These are phyloP conservation scores for Chaetoscypha palmicola DNA, from an alignment of 2,329 filamentous ascomycete species.

Conservation along the genomic window DNA sequence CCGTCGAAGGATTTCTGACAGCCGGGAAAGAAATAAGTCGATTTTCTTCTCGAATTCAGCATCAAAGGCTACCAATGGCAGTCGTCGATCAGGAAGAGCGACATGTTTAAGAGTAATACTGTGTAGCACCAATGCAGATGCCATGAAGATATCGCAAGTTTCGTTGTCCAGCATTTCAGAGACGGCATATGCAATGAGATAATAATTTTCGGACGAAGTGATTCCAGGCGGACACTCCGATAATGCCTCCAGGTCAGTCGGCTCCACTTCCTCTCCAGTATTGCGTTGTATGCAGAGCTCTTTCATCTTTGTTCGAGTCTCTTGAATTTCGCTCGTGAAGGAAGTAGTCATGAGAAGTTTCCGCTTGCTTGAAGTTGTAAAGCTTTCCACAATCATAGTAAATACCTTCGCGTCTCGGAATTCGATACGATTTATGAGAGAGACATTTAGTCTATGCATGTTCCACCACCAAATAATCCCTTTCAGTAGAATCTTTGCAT, in stretches of 20 bases:
- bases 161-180: slow-evolving; percentile 31
- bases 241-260: slow-evolving; percentile 11
- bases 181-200: slow-evolving; percentile 23
- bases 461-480: slow-evolving; percentile 50
- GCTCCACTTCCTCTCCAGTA: neutral
- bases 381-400: slow-evolving; percentile 39
- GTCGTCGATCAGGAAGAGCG: slow-evolving; percentile 34
- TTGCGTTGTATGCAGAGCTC: neutral
- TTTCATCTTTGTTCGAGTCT: slow-evolving; percentile 10
- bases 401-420: slow-evolving; percentile 48
- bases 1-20: slow-evolving; percentile 30
- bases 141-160: slow-evolving; percentile 26
- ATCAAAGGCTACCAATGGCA: slow-evolving; percentile 31
- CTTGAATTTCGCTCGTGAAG: slow-evolving; percentile 14
- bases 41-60: slow-evolving; percentile 30
- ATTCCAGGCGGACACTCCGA: slow-evolving; percentile 16
- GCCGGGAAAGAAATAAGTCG: slow-evolving; percentile 33
- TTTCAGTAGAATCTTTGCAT: slow-evolving; percentile 28
- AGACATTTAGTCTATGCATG: slow-evolving; percentile 50
- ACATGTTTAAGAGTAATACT: slow-evolving; percentile 35
- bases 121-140: slow-evolving; percentile 38
- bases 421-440: slow-evolving; percentile 55
- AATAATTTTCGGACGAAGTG: slow-evolving; percentile 32
- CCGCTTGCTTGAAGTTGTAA: slow-evolving; percentile 15
- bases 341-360: slow-evolving; percentile 14